Evolutionary conservation across 352 stramenopile genomes (phyloP), one percentile per base, ranked within the genome.

Genomic region (Globisporangium paddicum): DNA sequence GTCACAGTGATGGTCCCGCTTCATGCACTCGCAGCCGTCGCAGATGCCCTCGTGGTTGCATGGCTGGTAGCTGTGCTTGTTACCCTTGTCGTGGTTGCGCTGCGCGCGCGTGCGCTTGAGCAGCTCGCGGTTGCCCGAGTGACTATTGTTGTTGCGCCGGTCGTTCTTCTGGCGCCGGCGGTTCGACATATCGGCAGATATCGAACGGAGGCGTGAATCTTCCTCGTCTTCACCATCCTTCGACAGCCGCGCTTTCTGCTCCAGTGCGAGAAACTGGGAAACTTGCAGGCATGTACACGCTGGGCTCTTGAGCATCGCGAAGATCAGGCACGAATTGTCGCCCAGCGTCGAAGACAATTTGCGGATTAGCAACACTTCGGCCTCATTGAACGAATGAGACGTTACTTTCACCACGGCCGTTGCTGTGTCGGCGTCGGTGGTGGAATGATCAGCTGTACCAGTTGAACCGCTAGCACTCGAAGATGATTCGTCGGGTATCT

Each of bases 21-120:
- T 68, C 23, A 75, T 67, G 49, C 80, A 93, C 14, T 75, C 69
- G 44, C 82, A 93, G 16, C 67, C 72, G 35, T 74, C 73, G 37
- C 82, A 93, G 3, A 69, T 58, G 8, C 77, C 80, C 5, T 73
- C 58, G 57, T 93, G 82, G 28, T 75, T 72, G 57, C 82, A 93
- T 1, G 82, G 80, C 25, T 73, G 64, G 48, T 86, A 93, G 32
- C 77, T 75, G 35, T 74, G 64, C 23, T 82, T 79, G 49, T 72
- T 76, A 16, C 74, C 75, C 21, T 76, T 76, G 21, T 82, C 71
- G 45, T 72, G 68, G 42, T 60, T 70, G 3, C 72, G 69, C 14
- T 79, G 69, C 49, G 68, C 70, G 6, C 75, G 72, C 4, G 64
- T 69, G 34, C 72, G 68, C 57, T 73, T 71, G 25, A 57, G 18